Evolutionary conservation across 208 protist genomes (phyloP).

Genomic region (Leishmania tropica): DNA sequence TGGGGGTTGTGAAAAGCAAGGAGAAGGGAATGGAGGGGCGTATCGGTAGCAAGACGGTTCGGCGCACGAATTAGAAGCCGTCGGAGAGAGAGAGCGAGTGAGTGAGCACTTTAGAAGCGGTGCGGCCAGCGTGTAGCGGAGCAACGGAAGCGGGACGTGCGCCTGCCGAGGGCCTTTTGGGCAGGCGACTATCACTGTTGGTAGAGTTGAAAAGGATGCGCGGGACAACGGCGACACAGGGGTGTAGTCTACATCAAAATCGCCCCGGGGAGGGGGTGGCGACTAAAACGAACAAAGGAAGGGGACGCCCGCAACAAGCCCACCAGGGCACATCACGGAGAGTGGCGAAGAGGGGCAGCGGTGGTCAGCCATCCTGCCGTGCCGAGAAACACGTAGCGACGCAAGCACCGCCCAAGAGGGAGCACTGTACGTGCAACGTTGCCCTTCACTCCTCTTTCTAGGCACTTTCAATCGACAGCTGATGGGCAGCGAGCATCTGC

Average conservation of each 20-base stretch:
- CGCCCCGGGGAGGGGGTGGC: neutral
- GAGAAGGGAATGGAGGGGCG: neutral
- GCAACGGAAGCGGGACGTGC: neutral
- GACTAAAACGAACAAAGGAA: neutral
- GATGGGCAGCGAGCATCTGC: constrained; percentile 31
- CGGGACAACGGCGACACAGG: neutral
- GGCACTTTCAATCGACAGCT: constrained; percentile 23
- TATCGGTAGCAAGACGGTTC: neutral
- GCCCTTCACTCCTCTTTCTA: neutral
- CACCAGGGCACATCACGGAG: neutral
- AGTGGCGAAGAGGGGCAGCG: neutral
- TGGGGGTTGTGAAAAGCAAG: neutral
- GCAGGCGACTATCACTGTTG: neutral
- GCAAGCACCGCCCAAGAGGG: neutral
- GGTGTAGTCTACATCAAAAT: constrained; percentile 8
- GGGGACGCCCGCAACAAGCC: neutral
- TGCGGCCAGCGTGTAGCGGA: neutral
- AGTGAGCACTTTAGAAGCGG: neutral
- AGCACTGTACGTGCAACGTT: neutral
- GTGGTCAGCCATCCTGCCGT: neutral
- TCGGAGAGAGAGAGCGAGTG: neutral
- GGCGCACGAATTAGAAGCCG: neutral
- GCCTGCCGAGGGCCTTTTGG: neutral
- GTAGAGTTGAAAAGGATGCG: neutral
- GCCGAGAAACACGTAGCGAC: neutral